These are phyloP conservation scores for Mycosarcoma mackinlayi DNA, from an alignment of 1,284 basidiomycete species.

Conservation along the genomic window DNA sequence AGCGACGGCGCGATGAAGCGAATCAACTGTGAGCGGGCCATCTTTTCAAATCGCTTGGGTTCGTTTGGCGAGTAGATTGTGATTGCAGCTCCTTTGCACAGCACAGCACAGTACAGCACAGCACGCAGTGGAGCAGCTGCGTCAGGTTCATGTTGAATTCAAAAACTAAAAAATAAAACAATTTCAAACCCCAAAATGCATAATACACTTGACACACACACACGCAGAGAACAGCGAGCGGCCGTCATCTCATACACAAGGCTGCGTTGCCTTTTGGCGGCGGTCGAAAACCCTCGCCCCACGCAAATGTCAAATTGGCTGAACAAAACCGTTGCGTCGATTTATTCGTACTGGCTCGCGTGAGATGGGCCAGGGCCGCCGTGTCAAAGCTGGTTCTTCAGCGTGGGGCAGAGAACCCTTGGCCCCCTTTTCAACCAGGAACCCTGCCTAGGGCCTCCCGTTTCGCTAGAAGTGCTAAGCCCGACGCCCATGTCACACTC, in stretches of 20 bases:
- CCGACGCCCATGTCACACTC: slow-evolving; percentile 29
- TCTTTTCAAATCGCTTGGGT: neutral
- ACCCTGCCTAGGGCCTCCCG: slow-evolving; percentile 15
- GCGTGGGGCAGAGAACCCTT: neutral
- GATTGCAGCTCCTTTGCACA: too few species aligned
- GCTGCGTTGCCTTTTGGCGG: too few species aligned
- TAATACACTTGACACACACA: too few species aligned
- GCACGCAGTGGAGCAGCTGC: too few species aligned
- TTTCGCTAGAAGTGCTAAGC: slow-evolving; percentile 25
- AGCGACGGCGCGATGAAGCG: neutral
- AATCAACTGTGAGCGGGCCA: slow-evolving; percentile 2
- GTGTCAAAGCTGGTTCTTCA: neutral
- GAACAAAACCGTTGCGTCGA: slow-evolving; percentile 1
- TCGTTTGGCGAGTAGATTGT: too few species aligned
- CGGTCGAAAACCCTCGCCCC: slow-evolving; percentile 13
- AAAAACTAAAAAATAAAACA: too few species aligned
- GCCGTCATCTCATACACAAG: too few species aligned
- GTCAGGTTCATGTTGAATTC: too few species aligned
- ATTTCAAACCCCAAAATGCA: too few species aligned
- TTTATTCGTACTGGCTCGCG: slow-evolving; percentile 1
- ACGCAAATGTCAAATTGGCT: neutral
- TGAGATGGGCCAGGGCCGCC: slow-evolving; percentile 16
- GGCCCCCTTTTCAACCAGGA: neutral
- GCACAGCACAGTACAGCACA: too few species aligned
- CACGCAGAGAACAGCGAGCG: too few species aligned